Evolutionary conservation across 371 early-diverging fungal species (phyloP).

Genomic region (Quaeritorhiza haematococci): DNA sequence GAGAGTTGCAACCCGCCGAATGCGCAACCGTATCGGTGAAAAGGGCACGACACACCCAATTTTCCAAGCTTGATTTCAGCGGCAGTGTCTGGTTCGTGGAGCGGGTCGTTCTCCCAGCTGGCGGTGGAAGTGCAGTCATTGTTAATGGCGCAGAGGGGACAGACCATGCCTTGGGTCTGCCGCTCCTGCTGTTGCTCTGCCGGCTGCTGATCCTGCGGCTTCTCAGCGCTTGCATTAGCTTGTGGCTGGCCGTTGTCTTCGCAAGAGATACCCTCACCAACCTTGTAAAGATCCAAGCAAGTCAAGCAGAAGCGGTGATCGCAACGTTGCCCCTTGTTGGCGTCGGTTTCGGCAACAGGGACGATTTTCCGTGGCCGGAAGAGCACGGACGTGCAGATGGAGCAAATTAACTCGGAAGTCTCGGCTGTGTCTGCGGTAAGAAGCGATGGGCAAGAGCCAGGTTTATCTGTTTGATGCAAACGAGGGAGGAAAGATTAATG

Average conservation of each 20-base stretch:
- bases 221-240: too few species aligned
- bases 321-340: not conserved
- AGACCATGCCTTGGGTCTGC: not conserved
- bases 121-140: not conserved
- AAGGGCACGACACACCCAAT: constrained; percentile 5
- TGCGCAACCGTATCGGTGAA: constrained; percentile 6
- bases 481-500: too few species aligned
- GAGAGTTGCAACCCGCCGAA: not conserved
- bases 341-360: too few species aligned
- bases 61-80: not conserved
- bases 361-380: constrained; percentile 15
- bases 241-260: too few species aligned
- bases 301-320: constrained; percentile 11
- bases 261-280: too few species aligned
- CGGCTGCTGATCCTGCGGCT: not conserved
- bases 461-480: constrained; percentile 4
- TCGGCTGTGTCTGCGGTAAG: not conserved
- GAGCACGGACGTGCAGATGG: constrained; percentile 9
- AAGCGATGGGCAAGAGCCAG: not conserved
- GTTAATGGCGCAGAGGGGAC: not conserved
- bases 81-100: not conserved
- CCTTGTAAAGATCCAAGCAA: constrained; percentile 16
- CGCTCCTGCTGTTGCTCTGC: not conserved
- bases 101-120: not conserved
- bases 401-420: constrained; percentile 17